These are phyloP conservation scores for Pythium periplocum DNA, from an alignment of 352 stramenopile species.

Conservation along the genomic window DNA sequence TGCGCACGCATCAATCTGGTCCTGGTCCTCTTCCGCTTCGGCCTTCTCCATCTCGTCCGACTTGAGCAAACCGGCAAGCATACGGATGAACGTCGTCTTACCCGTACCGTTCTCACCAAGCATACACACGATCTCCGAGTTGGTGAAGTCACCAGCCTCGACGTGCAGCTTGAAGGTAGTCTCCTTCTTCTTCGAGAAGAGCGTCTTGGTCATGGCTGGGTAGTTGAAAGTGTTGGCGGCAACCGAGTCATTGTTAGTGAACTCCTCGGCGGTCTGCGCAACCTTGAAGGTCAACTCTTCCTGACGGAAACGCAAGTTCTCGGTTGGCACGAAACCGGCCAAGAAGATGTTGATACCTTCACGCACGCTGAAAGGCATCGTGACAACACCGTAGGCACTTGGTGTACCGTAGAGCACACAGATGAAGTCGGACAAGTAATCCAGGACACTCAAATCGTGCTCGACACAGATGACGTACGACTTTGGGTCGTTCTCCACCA, in stretches of 20 bases:
- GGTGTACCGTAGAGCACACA: constrained; percentile 98
- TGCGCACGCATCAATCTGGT: constrained; percentile 71
- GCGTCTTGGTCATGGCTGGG: constrained; percentile 98
- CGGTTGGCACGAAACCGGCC: constrained; percentile 97
- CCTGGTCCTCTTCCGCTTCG: constrained; percentile 57
- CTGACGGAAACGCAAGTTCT: constrained; percentile 99
- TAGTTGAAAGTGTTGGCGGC: constrained; percentile 94
- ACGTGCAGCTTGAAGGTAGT: constrained; percentile 97
- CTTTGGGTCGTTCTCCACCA: constrained; percentile 87
- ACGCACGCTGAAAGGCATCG: constrained; percentile 99
- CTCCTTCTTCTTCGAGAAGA: constrained; percentile 92
- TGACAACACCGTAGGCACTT: constrained; percentile 99
- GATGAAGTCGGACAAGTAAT: constrained; percentile 99
- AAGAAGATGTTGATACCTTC: constrained; percentile 99
- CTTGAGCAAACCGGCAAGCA: constrained; percentile 98
- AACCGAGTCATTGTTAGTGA: constrained; percentile 78
- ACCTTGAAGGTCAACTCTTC: constrained; percentile 99
- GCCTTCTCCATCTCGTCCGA: constrained; percentile 94
- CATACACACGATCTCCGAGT: constrained; percentile 99
- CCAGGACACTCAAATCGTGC: constrained; percentile 99
- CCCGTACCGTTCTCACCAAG: constrained; percentile 99
- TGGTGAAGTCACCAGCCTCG: constrained; percentile 95
- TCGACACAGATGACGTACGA: constrained; percentile 99
- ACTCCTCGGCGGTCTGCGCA: constrained; percentile 90
- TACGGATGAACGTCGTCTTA: constrained; percentile 99